Conservation (phyloP, 129 eudicot species). For the Kitagawia praeruptora region DNA sequence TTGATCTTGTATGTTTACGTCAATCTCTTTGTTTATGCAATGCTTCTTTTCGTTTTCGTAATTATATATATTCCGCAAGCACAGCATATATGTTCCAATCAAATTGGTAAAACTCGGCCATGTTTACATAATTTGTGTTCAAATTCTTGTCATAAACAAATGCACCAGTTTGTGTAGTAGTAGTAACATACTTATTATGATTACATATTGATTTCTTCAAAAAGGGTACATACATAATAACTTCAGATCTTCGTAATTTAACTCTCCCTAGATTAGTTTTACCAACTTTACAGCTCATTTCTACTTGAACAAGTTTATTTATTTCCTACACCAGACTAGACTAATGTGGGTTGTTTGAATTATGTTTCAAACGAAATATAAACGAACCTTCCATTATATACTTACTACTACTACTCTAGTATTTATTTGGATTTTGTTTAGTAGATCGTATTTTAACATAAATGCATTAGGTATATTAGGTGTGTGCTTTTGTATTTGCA, state of each 20-base stretch:
- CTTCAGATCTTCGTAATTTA: neutral
- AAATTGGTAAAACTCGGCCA: too few relatives aligned
- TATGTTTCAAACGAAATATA: neutral
- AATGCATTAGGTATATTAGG: neutral
- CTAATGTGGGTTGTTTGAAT: neutral
- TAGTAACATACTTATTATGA: too few relatives aligned
- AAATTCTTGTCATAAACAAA: neutral
- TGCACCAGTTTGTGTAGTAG: neutral
- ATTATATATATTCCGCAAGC: too few relatives aligned
- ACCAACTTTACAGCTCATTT: constrained; percentile 16
- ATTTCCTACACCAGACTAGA: neutral
- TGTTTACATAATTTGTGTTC: too few relatives aligned
- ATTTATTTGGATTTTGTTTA: neutral
- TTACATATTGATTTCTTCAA: neutral
- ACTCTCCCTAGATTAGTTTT: neutral
- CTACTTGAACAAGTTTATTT: neutral
- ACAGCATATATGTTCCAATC: too few relatives aligned
- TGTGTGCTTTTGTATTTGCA: neutral
- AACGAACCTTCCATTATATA: neutral
- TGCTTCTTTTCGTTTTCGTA: neutral
- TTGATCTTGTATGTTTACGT: neutral
- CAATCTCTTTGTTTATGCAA: neutral
- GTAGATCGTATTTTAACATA: neutral
- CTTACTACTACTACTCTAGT: too few relatives aligned
- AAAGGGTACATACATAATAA: neutral